phyloP scores from a whole-genome alignment of 805 yeast genomes.

The Hanseniaspora lachancei region DNA sequence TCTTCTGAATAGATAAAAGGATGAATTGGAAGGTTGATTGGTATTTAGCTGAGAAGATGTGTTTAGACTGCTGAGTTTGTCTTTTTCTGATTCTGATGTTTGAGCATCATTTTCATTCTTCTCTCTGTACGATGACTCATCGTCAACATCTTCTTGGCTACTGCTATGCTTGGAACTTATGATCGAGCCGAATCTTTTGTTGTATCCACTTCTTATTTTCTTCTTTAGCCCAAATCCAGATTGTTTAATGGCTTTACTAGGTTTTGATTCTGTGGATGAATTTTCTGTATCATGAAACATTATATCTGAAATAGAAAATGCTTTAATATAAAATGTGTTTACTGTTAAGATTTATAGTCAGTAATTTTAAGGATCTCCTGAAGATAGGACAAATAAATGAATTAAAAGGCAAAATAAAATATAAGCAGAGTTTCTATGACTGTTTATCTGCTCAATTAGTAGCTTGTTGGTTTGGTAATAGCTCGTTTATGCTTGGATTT shows the following conservation, averaged over 20 bases:
- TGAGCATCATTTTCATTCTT: neutral
- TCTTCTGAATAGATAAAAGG: constrained; percentile 4
- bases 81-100: neutral
- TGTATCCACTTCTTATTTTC: neutral
- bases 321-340: no score
- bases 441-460: no score
- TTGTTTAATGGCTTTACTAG: neutral
- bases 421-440: no score
- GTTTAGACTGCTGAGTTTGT: neutral
- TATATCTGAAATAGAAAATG: neutral
- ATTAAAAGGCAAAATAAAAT: no score
- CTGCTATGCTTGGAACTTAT: neutral
- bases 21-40: neutral
- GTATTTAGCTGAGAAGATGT: constrained; percentile 4
- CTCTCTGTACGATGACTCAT: neutral
- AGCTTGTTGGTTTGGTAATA: no score
- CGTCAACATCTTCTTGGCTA: neutral
- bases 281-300: neutral
- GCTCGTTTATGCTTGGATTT: no score
- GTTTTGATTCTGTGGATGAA: neutral
- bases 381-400: no score
- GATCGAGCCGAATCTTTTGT: constrained; percentile 10
- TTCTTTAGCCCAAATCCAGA: constrained; percentile 7
- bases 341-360: no score
- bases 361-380: no score